Evolutionary conservation across 2,329 filamentous ascomycete species (phyloP), one percentile per base, ranked within the genome.

Genomic region (Davidsoniella eucalypti): DNA sequence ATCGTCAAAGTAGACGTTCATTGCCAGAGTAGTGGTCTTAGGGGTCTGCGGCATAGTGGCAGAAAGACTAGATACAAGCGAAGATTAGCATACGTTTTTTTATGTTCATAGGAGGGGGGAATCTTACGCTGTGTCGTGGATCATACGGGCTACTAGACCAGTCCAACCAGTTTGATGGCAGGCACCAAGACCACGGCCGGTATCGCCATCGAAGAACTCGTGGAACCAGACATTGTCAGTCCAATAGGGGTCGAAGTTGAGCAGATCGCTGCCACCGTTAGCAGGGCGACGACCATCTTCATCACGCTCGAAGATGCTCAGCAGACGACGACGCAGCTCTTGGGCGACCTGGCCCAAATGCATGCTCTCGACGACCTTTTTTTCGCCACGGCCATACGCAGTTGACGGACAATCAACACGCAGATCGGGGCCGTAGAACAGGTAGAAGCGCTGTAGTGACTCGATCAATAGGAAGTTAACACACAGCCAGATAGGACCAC

Each of bases 141-240:
- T 96, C 78, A 96, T 84, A 66, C 93, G 88, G 23, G 90, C 90
- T 63, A 96, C 87, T 57, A 96, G 66, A 21, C 90, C 90, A 37
- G 90, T 95, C 90, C 92, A 96, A 46, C 90, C 90, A 61, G 87
- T 94, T 65, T 96, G 92, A 65, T 96, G 92, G 44, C 82, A 90
- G 37, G 90, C 87, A 52, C 90, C 90, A 1, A 96, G 74, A 14
- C 92, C 90, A 57, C 87, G 82, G 12, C 90, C 90, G 47, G 73
- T 81, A 62, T 96, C 88, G 38, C 87, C 90, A 61, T 96, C 90
- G 61, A 96, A 96, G 71, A 93, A 96, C 64, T 96, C 90, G 62
- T 94, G 84, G 72, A 94, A 96, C 85, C 87, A 95, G 58, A 96
- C 49, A 60, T 88, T 78, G 59, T 93, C 88, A 64, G 83, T 90